Conservation (phyloP, 2,329 filamentous ascomycete genomes). For the Proliferodiscus dingleyae region DNA sequence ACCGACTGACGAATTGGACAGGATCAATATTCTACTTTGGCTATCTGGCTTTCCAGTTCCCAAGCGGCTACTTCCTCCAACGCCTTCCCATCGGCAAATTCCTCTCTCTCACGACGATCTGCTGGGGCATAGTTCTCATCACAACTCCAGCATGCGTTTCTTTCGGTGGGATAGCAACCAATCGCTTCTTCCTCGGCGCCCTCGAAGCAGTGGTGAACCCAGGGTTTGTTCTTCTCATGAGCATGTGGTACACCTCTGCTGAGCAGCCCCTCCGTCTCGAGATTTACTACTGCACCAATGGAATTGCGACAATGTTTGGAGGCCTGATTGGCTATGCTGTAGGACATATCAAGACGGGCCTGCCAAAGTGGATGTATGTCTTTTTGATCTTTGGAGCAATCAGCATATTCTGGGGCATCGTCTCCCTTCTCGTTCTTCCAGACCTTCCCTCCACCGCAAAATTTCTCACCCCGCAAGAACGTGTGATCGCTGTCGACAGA, state of each 20-base stretch:
- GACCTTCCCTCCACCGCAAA: constrained; percentile 58
- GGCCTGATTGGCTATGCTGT: constrained; percentile 32
- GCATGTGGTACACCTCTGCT: constrained; percentile 36
- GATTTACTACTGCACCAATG: constrained; percentile 37
- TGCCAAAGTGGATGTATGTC: constrained; percentile 33
- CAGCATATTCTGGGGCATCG: constrained; percentile 48
- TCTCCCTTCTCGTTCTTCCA: constrained; percentile 53
- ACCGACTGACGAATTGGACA: constrained; percentile 35
- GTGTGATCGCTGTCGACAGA: constrained; percentile 47
- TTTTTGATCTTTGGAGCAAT: constrained; percentile 34
- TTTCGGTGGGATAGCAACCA: constrained; percentile 27
- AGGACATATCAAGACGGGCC: constrained; percentile 18
- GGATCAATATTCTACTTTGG: constrained; percentile 32
- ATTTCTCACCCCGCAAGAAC: constrained; percentile 55
- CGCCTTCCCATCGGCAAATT: constrained; percentile 22
- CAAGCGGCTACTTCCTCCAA: constrained; percentile 18
- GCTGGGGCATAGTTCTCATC: constrained; percentile 32
- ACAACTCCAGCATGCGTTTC: constrained; percentile 31
- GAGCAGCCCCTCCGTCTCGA: constrained; percentile 36
- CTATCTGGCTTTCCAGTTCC: constrained; percentile 23
- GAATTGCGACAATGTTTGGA: constrained; percentile 33
- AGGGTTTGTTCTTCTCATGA: constrained; percentile 36
- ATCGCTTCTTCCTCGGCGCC: constrained; percentile 32
- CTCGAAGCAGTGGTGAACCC: constrained; percentile 32
- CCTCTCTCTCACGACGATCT: constrained; percentile 15